Conservation (phyloP, 208 protist species). For the Trypanosoma congolense region DNA sequence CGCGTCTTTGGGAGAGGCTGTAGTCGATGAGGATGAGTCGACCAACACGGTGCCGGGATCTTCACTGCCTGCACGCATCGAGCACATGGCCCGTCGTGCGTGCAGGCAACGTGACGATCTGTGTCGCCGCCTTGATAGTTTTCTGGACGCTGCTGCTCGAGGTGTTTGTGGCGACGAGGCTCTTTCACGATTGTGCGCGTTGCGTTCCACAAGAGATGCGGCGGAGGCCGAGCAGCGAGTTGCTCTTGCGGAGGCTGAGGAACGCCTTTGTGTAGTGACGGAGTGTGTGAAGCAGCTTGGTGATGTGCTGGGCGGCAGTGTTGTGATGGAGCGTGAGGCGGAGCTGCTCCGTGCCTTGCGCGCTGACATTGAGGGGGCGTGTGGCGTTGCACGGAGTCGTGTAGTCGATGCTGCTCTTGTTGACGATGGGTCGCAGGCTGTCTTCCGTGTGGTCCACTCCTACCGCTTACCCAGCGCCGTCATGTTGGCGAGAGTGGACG, state of each 20-base stretch:
- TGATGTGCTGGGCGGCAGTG: neutral
- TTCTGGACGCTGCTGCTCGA: neutral
- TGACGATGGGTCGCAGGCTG: neutral
- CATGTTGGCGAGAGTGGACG: conserved; percentile 10
- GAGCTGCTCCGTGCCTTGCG: conserved; percentile 7
- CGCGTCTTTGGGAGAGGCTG: neutral
- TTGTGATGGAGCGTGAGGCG: neutral
- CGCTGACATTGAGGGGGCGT: conserved; percentile 2
- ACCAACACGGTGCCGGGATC: neutral
- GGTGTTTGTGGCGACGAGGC: neutral
- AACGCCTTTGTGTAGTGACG: conserved; percentile 1
- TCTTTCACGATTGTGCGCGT: neutral
- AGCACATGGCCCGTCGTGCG: neutral
- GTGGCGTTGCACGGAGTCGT: neutral
- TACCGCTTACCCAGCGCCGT: neutral
- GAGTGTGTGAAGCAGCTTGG: neutral
- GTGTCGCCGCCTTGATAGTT: neutral
- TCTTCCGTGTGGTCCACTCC: neutral
- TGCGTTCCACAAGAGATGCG: conserved; percentile 3
- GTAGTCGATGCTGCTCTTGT: conserved; percentile 1
- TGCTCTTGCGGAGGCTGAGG: conserved; percentile 2
- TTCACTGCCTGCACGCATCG: conserved; percentile 3
- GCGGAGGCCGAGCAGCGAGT: conserved; percentile 1
- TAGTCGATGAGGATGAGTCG: neutral
- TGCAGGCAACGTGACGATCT: neutral